A percentile compares a stretch with the other conserved stretches of the same genome.
Conservation (phyloP, 164 flowering plant genomes). For the Platanus orientalis region DNA sequence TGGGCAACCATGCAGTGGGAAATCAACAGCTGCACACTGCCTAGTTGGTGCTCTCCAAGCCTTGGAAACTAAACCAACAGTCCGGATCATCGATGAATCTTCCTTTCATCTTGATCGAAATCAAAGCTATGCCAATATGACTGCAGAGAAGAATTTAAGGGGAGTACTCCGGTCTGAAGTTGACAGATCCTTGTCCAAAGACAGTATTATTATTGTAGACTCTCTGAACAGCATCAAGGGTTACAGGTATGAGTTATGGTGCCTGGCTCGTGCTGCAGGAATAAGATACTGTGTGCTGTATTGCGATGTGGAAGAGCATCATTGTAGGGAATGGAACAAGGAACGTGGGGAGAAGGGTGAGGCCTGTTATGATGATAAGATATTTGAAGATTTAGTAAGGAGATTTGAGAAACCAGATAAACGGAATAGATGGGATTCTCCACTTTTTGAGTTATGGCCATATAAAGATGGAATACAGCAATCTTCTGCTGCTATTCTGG, state of each 20-base stretch:
- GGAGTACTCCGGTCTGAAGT: constrained; percentile 89
- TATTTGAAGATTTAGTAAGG: constrained; percentile 80
- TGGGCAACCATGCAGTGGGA: constrained; percentile 98
- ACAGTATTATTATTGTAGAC: constrained; percentile 71
- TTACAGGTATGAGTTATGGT: constrained; percentile 95
- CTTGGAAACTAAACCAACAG: constrained; percentile 38
- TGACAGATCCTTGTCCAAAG: constrained; percentile 69
- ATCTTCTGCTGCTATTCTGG: constrained; percentile 59
- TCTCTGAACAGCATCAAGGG: constrained; percentile 96
- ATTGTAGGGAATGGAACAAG: constrained; percentile 78
- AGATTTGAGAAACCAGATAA: constrained; percentile 91
- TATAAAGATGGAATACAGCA: constrained; percentile 50
- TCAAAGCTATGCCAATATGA: constrained; percentile 66
- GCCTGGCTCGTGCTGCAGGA: constrained; percentile 94
- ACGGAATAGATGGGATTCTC: constrained; percentile 95
- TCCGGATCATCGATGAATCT: constrained; percentile 63
- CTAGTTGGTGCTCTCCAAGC: constrained; percentile 58
- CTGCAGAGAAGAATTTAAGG: constrained; percentile 76
- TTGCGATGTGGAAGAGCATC: constrained; percentile 61
- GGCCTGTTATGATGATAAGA: constrained; percentile 54
- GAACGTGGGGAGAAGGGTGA: constrained; percentile 55
- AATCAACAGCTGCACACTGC: constrained; percentile 71
- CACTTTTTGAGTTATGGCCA: constrained; percentile 79
- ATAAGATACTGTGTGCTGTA: constrained; percentile 78
- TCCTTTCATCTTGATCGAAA: constrained; percentile 81